A percentile compares a stretch with the other conserved stretches of the same genome.
Evolutionary conservation across 345 rosid species (phyloP).

Genomic region (Viola odorata): DNA sequence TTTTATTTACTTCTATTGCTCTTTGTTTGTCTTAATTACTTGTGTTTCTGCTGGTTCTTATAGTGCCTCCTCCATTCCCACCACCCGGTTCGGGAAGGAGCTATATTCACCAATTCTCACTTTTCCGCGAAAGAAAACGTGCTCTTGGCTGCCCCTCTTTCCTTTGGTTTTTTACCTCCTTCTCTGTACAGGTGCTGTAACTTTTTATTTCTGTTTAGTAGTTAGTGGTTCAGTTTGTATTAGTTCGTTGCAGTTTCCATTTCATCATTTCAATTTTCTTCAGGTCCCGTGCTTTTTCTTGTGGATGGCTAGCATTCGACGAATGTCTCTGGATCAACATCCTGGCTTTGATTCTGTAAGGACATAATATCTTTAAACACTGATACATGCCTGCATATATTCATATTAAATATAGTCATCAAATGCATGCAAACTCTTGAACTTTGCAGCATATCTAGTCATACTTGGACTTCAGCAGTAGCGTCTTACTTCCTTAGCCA

Average conservation of each 20-base stretch:
- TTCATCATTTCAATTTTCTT: constrained; percentile 12
- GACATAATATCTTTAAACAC: constrained; percentile 6
- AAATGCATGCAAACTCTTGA: neutral
- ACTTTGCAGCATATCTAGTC: neutral
- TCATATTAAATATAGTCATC: neutral
- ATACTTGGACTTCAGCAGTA: no score
- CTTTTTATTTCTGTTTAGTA: neutral
- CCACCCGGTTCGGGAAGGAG: constrained; percentile 81
- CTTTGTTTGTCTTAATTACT: neutral
- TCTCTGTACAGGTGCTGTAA: constrained; percentile 59
- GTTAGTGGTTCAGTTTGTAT: neutral
- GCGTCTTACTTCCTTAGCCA: no score
- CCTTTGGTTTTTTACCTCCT: constrained; percentile 60
- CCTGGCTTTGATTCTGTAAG: constrained; percentile 88
- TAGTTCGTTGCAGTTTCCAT: neutral
- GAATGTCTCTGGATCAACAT: constrained; percentile 76
- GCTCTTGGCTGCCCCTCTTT: constrained; percentile 72
- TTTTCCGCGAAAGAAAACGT: constrained; percentile 45
- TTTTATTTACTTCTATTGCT: neutral
- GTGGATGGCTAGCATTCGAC: constrained; percentile 70
- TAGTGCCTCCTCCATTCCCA: constrained; percentile 85
- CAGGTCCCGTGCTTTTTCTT: constrained; percentile 82
- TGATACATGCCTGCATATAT: neutral
- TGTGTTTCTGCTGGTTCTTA: constrained; percentile 16
- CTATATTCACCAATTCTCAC: constrained; percentile 43